Evolutionary conservation across 345 rosid species (phyloP), one percentile per base, ranked within the genome.

Genomic region (Conringia planisiliqua): DNA sequence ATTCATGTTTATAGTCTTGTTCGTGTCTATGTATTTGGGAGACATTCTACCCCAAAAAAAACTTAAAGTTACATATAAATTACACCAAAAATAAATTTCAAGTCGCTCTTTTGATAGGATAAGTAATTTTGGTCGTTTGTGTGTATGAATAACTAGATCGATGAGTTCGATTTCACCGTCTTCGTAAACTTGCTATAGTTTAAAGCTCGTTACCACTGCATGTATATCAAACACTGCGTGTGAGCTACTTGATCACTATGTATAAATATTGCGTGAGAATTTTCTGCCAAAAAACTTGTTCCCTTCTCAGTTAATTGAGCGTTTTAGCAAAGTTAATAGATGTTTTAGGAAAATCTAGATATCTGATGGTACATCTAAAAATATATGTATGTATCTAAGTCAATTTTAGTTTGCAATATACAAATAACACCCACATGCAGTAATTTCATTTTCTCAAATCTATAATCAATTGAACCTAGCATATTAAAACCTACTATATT

Each of bases 31-130:
- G 30, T 59, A 1, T 26, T 36, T 48, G 10, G 29, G 63, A 54
- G 27, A 63, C 64, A 43, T 51, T 73, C 36, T 10, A 73, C 57
- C 63, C 6, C 54, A 72, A 42, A 14, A 35, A 72, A 42, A 14
- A 35, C 36, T 6, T 44, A 30, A 42, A 54, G 47, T 32, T 54
- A 70, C 65, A 69, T 39, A 40, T 26, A 51, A 24, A 26, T 22
- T 68, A n/a, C 10, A 13, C 6, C 24, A 51, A n/a, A 7, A 36
- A 52, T 12, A 51, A 24, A 14, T 8, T 51, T 67, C 4, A 36
- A 5, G 7, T 8, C n/a, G 7, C 8, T 35, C 38, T 35, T 35
- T 35, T 35, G 38, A 10, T 35, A 35, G 7, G 10, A 35, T 35
- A 3, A 33, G 10, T 7, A 35, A 2, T 7, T 35, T 35, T 35